A percentile compares a stretch with the other conserved stretches of the same genome.
Conservation (phyloP, 2,329 filamentous ascomycete genomes). For the Penicillium frequentans region DNA sequence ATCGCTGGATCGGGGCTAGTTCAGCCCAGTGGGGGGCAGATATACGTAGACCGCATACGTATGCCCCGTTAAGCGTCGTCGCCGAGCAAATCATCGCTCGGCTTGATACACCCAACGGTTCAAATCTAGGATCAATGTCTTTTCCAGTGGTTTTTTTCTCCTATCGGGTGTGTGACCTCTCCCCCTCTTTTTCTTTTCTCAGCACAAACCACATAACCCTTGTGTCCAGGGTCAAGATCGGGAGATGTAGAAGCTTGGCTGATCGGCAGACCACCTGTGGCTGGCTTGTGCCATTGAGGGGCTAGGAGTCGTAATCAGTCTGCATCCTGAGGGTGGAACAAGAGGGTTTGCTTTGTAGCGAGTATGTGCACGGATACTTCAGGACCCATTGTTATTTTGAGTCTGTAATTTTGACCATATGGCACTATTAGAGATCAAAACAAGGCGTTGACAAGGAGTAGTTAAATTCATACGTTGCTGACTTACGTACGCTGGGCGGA, state of each 20-base stretch:
- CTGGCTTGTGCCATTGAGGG: slow-evolving; percentile 1
- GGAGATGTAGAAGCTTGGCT: slow-evolving; percentile 18
- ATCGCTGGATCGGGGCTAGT: slow-evolving; percentile 15
- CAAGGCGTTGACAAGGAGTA: not conserved
- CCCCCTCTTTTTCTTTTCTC: not conserved
- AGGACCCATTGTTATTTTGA: not conserved
- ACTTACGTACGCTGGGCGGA: slow-evolving; percentile 17
- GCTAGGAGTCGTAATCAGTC: not conserved
- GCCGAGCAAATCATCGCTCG: slow-evolving; percentile 18
- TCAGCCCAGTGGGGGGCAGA: slow-evolving; percentile 8
- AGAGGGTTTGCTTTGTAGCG: not conserved
- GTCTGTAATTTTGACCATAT: not conserved
- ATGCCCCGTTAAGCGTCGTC: slow-evolving; percentile 14
- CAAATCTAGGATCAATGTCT: not conserved
- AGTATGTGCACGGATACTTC: not conserved
- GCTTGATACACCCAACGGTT: slow-evolving; percentile 10
- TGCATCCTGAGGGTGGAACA: not conserved
- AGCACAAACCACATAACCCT: slow-evolving; percentile 9
- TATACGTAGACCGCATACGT: slow-evolving; percentile 28
- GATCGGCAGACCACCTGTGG: slow-evolving; percentile 13
- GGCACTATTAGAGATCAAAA: not conserved
- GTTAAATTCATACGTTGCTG: slow-evolving; percentile 9
- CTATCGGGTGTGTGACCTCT: not conserved
- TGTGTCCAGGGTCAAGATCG: slow-evolving; percentile 10
- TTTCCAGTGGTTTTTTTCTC: not conserved